phyloP scores from a whole-genome alignment of 2,329 filamentous ascomycete species.

The Fusarium falciforme region DNA sequence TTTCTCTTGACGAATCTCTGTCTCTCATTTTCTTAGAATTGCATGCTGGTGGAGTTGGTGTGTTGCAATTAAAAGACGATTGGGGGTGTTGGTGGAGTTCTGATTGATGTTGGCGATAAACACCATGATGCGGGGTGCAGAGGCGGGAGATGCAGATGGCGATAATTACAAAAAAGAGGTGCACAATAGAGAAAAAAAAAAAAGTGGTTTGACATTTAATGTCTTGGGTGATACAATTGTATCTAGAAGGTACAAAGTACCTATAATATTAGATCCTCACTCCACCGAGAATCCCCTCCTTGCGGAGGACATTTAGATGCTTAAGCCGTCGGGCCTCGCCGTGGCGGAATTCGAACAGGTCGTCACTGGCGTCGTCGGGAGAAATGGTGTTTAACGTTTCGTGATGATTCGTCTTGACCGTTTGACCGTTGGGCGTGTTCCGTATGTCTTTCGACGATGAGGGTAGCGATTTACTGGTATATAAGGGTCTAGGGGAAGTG shows the following conservation, averaged over 20 bases:
- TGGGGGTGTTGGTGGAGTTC: neutral
- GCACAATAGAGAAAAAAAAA: neutral
- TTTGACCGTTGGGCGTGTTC: neutral
- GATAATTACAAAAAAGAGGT: neutral
- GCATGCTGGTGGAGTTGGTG: neutral
- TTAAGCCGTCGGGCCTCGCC: neutral
- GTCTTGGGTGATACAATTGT: neutral
- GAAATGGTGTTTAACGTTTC: neutral
- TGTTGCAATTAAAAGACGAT: neutral
- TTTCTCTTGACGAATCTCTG: conserved; percentile 4
- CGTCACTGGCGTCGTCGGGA: neutral
- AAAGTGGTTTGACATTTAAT: neutral
- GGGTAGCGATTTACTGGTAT: neutral
- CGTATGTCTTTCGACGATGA: neutral
- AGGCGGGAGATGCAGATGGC: neutral
- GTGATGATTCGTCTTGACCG: neutral
- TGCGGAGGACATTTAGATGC: neutral
- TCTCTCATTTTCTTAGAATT: neutral
- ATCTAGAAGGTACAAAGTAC: too few relatives aligned
- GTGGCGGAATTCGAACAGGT: neutral
- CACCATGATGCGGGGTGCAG: neutral
- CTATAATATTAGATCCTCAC: neutral
- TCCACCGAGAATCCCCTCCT: neutral
- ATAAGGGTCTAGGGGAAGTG: neutral
- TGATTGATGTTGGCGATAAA: neutral